Percentiles rank a stretch among this genome's conserved stretches.
phyloP scores from a whole-genome alignment of 2,329 filamentous ascomycete species.

The Malbranchea zuffiana region DNA sequence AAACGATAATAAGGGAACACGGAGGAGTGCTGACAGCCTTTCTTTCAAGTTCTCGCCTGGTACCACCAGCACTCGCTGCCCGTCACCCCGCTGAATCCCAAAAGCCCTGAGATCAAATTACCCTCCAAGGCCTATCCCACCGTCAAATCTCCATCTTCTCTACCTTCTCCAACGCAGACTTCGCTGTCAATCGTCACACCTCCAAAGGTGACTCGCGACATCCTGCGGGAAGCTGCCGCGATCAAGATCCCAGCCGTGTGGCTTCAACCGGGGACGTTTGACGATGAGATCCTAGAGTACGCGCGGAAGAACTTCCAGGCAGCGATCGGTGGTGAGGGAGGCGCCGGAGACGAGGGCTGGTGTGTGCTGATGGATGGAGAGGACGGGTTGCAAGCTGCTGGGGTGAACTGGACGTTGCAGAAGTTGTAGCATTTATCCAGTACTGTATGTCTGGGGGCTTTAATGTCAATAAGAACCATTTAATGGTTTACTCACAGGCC shows the following conservation, averaged over 20 bases:
- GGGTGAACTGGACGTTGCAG: slow-evolving; percentile 38
- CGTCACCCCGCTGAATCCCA: slow-evolving; percentile 75
- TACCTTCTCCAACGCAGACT: slow-evolving; percentile 58
- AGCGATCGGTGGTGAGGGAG: slow-evolving; percentile 55
- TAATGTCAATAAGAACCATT: no score
- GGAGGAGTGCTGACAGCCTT: background rate
- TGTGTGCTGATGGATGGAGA: slow-evolving; percentile 82
- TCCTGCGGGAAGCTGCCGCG: slow-evolving; percentile 66
- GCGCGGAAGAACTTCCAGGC: slow-evolving; percentile 59
- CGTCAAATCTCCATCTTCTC: slow-evolving; percentile 52
- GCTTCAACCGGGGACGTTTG: slow-evolving; percentile 83
- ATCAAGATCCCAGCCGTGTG: slow-evolving; percentile 66
- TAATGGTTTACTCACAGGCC: no score
- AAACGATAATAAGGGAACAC: no score
- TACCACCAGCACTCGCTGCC: slow-evolving; percentile 67
- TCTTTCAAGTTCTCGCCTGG: slow-evolving; percentile 67
- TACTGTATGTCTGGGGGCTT: no score
- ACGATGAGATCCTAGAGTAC: slow-evolving; percentile 61
- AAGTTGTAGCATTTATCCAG: slow-evolving; percentile 30
- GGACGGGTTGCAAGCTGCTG: slow-evolving; percentile 45
- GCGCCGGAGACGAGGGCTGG: slow-evolving; percentile 63
- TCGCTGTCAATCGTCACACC: slow-evolving; percentile 81
- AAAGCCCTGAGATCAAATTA: slow-evolving; percentile 53
- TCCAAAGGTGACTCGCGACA: slow-evolving; percentile 60
- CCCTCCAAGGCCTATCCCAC: slow-evolving; percentile 50